Conservation (phyloP, 1,139 yeast genomes). For the Debaryomyces coudertii region DNA sequence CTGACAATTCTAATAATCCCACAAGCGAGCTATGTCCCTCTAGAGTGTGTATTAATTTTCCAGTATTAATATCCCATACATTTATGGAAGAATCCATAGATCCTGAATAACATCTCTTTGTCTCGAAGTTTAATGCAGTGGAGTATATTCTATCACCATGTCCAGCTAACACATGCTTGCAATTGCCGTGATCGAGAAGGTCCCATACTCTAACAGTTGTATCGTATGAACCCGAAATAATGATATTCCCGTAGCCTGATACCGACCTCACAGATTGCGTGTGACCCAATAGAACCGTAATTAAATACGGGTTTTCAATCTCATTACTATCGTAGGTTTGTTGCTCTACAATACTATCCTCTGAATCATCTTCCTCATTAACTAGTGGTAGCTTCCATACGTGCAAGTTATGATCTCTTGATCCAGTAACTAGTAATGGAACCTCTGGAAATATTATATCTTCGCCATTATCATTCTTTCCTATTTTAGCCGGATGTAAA, state of each 20-base stretch:
- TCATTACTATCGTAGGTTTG: constrained; percentile 44
- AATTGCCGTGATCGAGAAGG: constrained; percentile 65
- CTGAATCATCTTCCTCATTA: constrained; percentile 39
- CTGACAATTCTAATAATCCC: constrained; percentile 79
- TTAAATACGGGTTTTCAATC: constrained; percentile 65
- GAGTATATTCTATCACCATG: constrained; percentile 88
- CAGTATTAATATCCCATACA: constrained; percentile 86
- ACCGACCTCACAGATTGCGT: constrained; percentile 86
- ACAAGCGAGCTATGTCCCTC: constrained; percentile 91
- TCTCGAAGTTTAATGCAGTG: constrained; percentile 75
- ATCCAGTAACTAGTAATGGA: constrained; percentile 82
- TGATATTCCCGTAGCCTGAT: constrained; percentile 80
- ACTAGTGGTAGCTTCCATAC: constrained; percentile 84
- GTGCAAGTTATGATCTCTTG: constrained; percentile 85
- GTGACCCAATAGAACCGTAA: constrained; percentile 83
- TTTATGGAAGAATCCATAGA: constrained; percentile 88
- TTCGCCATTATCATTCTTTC: constrained; percentile 62
- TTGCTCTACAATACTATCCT: constrained; percentile 33
- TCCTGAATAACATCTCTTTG: constrained; percentile 86
- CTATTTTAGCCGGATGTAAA: constrained; percentile 64
- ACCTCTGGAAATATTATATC: constrained; percentile 63
- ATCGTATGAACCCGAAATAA: constrained; percentile 91
- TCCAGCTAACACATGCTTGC: constrained; percentile 75
- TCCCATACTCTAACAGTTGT: constrained; percentile 94
- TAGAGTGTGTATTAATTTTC: constrained; percentile 63